Evolutionary conservation across 306 rosid species (phyloP), one percentile per base, ranked within the genome.

Genomic region (Oemleria cerasiformis): DNA sequence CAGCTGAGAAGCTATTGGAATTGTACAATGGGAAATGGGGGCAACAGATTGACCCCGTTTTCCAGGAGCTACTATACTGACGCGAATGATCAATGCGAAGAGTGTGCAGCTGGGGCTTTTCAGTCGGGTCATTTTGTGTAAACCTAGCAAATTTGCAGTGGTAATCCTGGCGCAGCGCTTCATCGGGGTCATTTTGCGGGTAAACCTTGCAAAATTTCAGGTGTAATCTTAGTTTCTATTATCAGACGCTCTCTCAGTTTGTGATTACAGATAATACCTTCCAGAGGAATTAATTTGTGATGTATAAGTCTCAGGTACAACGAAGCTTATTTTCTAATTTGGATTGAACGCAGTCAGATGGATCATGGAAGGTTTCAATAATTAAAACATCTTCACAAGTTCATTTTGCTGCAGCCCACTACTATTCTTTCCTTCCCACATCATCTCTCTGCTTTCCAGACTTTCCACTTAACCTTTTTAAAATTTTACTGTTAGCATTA

Each of bases 1-100:
- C 97, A 25, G 96, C 97, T 49, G 97, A 95, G 83, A 92, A 73
- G 84, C 91, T 95, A 71, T 81, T 92, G 89, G 92, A 89, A 45
- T 76, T 91, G 81, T 89, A 89, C 50, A 57, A 89, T 60, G 96
- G 86, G 73, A 89, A 95, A 73, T 95, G 97, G 99, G 89, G 77
- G 70, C 91, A 86, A 66, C 80, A 80, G 44, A 86, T 95, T 55
- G 96, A 95, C 85, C 93, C 88, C 50, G 97, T 92, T 42, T 95
- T 84, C 76, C 90, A 89, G 85, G 96, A 89, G 85, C 88, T 95
- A 69, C 92, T 95, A 21, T 92, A 95, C 71, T 95, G 84, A 91
- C 83, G 80, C 23, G 30, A 25, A 0, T 72, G 70, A 63, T 25
- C 1, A 25, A 25, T 25, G 30, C 2, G 30, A 25, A 25, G 30